Evolutionary conservation across 495 filamentous ascomycete genomes (phyloP).

Genomic region (Aspergillus egyptiacus): DNA sequence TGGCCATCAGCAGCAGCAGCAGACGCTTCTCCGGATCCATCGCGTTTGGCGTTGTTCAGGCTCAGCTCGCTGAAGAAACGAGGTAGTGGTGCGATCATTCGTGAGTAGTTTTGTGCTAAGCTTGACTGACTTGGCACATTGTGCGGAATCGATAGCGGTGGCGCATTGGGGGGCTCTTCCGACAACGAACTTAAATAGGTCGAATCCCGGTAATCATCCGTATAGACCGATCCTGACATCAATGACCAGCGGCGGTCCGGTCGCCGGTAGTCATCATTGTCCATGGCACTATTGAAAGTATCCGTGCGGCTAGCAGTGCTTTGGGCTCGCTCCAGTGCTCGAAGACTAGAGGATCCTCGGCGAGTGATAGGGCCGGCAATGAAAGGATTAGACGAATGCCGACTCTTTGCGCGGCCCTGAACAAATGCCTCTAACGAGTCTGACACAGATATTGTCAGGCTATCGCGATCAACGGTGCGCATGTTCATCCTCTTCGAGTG

Average conservation of each 20-base stretch:
- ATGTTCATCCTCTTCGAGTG: conserved; percentile 32
- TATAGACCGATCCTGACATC: conserved; percentile 38
- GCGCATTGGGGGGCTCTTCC: conserved; percentile 22
- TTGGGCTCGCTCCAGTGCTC: conserved; percentile 33
- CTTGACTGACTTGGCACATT: conserved; percentile 35
- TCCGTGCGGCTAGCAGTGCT: conserved; percentile 38
- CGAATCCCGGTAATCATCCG: conserved; percentile 32
- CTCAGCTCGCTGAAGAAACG: conserved; percentile 40
- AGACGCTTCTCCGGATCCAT: conserved; percentile 8
- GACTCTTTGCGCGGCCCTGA: conserved; percentile 38
- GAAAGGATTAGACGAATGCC: conserved; percentile 41
- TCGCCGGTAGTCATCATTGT: conserved; percentile 29
- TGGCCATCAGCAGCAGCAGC: not conserved
- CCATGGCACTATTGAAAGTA: conserved; percentile 32
- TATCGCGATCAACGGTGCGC: conserved; percentile 31
- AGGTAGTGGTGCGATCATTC: conserved; percentile 39
- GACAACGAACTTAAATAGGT: conserved; percentile 21
- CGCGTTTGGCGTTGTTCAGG: conserved; percentile 23
- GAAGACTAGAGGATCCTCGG: conserved; percentile 30
- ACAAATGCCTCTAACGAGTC: conserved; percentile 44
- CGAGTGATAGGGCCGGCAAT: conserved; percentile 37
- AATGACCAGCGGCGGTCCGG: conserved; percentile 37
- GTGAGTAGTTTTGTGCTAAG: conserved; percentile 38
- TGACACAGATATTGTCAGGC: conserved; percentile 34
- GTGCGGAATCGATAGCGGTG: conserved; percentile 10